Evolutionary conservation across 306 rosid species (phyloP).

Genomic region (Gleditsia sinensis): DNA sequence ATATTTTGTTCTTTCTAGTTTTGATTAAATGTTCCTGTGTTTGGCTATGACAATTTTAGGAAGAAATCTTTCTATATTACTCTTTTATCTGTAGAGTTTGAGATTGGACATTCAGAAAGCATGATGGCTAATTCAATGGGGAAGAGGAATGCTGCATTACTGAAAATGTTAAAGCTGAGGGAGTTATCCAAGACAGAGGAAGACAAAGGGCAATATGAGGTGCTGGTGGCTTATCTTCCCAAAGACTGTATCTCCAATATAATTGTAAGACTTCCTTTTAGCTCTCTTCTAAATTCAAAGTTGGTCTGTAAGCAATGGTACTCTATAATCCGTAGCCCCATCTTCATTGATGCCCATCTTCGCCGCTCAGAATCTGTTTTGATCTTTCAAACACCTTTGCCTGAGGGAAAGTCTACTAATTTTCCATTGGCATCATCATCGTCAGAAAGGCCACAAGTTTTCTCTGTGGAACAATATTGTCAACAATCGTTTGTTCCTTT

Average conservation of each 20-base stretch:
- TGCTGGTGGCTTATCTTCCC: conserved; percentile 42
- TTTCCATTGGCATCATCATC: background rate
- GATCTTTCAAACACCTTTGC: conserved; percentile 37
- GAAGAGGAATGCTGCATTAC: conserved; percentile 31
- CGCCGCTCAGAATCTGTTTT: conserved; percentile 49
- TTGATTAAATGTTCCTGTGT: background rate
- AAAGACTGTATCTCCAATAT: conserved; percentile 50
- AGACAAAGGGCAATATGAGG: conserved; percentile 34
- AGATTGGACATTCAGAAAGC: conserved; percentile 10
- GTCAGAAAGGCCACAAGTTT: conserved; percentile 22
- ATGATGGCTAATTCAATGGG: conserved; percentile 25
- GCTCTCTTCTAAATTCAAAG: conserved; percentile 47
- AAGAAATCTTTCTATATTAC: background rate
- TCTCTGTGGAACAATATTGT: conserved; percentile 46
- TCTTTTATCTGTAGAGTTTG: conserved; percentile 11
- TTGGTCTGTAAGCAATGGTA: conserved; percentile 59
- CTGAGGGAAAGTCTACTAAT: background rate
- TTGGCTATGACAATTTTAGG: background rate
- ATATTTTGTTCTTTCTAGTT: background rate
- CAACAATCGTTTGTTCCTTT: conserved; percentile 28
- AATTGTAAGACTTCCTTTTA: conserved; percentile 53
- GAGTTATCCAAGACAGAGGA: conserved; percentile 39
- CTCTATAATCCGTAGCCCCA: conserved; percentile 32
- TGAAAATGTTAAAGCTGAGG: conserved; percentile 39
- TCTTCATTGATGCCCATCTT: conserved; percentile 45